Conservation (phyloP, 2,329 filamentous ascomycete species). For the Epichloe bromicola region DNA sequence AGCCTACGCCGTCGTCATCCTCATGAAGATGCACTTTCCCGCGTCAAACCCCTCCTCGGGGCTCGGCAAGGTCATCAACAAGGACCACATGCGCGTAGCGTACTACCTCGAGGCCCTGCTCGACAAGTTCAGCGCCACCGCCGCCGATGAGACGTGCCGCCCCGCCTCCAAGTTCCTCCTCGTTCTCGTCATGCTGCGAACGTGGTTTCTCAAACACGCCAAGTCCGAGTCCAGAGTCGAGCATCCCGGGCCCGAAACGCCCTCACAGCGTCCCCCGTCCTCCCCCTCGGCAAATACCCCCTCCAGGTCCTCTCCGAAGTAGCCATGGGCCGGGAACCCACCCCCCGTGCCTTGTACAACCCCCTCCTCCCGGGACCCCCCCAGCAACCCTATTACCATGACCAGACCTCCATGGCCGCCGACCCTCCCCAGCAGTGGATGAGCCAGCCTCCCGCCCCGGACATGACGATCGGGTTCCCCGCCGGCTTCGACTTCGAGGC, state of each 20-base stretch:
- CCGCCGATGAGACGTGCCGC: conserved; percentile 49
- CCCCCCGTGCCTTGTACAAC: conserved; percentile 10
- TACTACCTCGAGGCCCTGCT: conserved; percentile 59
- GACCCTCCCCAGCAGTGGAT: conserved; percentile 6
- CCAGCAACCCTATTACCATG: conserved; percentile 8
- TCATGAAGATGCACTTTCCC: conserved; percentile 63
- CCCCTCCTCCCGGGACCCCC: conserved; percentile 11
- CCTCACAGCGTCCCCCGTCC: not conserved
- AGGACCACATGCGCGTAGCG: conserved; percentile 50
- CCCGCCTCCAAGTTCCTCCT: conserved; percentile 58
- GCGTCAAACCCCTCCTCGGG: conserved; percentile 50
- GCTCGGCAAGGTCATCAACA: conserved; percentile 56
- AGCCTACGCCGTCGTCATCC: conserved; percentile 55
- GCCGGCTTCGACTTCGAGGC: conserved; percentile 18
- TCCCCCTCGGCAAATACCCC: conserved; percentile 30
- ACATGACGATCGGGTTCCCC: conserved; percentile 12
- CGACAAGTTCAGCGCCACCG: conserved; percentile 51
- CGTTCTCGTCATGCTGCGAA: conserved; percentile 55
- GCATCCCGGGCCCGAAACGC: too few species aligned
- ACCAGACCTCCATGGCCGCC: not conserved
- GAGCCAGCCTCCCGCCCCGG: conserved; percentile 2
- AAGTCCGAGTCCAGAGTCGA: conserved; percentile 11
- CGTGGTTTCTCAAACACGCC: conserved; percentile 50
- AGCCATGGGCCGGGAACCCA: conserved; percentile 30
- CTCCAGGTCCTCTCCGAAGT: conserved; percentile 45